phyloP scores from a whole-genome alignment of 139 green algal species.

The Chlorella ohadii region DNA sequence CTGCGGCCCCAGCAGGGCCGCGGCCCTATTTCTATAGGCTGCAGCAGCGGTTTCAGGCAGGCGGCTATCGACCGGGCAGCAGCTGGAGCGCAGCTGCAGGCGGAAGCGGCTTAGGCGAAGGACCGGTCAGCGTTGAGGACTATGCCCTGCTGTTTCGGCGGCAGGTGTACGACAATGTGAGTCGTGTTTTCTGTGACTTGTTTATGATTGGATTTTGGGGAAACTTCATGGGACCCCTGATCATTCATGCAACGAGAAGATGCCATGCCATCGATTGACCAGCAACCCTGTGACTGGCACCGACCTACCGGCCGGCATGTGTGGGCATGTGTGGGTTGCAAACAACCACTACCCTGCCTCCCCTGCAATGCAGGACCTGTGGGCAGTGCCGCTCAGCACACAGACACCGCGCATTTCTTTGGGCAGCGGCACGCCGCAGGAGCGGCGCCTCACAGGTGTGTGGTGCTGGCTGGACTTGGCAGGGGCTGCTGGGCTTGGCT shows the following conservation, averaged over 20 bases:
- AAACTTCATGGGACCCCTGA: no score
- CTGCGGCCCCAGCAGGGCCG: not conserved
- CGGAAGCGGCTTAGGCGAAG: not conserved
- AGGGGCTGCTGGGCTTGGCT: not conserved
- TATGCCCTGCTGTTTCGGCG: conserved; percentile 36
- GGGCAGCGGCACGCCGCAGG: not conserved
- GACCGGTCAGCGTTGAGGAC: conserved; percentile 15
- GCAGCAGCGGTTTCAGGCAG: conserved; percentile 46
- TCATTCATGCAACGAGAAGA: no score
- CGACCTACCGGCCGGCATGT: no score
- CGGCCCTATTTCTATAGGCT: conserved; percentile 54
- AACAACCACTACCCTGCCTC: no score
- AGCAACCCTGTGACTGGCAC: no score
- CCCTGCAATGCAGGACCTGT: conserved; percentile 28
- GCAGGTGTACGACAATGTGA: conserved; percentile 45
- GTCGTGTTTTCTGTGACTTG: not conserved
- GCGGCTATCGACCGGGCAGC: not conserved
- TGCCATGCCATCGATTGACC: no score
- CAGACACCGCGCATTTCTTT: not conserved
- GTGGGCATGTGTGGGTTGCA: no score
- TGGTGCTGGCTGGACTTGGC: not conserved
- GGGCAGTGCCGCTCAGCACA: conserved; percentile 14
- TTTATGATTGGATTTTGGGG: no score
- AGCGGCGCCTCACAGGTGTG: conserved; percentile 3
- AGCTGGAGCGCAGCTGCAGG: not conserved